phyloP scores from a whole-genome alignment of 2,329 filamentous ascomycete species.

The Aspergillus sp. region DNA sequence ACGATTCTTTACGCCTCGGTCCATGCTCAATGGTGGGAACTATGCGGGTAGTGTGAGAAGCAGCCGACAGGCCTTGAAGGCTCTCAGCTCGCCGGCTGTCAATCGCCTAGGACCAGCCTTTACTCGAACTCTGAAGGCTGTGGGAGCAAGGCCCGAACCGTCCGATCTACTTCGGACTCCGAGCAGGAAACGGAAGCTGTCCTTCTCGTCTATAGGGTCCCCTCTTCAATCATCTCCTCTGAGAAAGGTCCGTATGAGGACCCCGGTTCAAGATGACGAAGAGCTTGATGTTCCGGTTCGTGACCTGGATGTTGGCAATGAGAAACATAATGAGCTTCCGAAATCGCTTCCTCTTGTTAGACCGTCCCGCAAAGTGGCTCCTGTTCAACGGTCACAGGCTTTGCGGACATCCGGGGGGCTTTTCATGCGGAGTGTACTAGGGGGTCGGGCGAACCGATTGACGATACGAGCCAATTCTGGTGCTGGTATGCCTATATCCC shows the following conservation, averaged over 20 bases:
- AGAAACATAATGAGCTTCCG: constrained; percentile 1
- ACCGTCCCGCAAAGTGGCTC: constrained; percentile 24
- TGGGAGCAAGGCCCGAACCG: constrained; percentile 26
- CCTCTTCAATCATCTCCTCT: constrained; percentile 50
- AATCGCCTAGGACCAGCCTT: constrained; percentile 44
- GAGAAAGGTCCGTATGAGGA: constrained; percentile 38
- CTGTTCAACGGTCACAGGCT: constrained; percentile 34
- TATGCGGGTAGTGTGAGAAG: constrained; percentile 35
- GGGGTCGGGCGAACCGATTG: constrained; percentile 27
- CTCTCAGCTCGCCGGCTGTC: constrained; percentile 42
- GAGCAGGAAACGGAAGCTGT: constrained; percentile 47
- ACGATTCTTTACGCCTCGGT: constrained; percentile 51
- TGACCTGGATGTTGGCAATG: constrained; percentile 23
- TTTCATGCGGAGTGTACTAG: constrained; percentile 38
- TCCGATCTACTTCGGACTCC: constrained; percentile 35
- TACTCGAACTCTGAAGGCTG: constrained; percentile 34
- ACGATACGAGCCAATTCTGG: constrained; percentile 36
- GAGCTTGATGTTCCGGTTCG: constrained; percentile 25
- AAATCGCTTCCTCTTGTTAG: constrained; percentile 15
- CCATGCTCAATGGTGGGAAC: constrained; percentile 34
- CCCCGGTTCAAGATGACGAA: constrained; percentile 29
- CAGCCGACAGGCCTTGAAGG: constrained; percentile 44
- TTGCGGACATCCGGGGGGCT: constrained; percentile 37
- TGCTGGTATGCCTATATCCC: constrained; percentile 29
- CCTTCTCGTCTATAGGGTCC: constrained; percentile 44